Evolutionary conservation across 192 early-diverging fungal genomes (phyloP).

Genomic region (Podila minutissima): DNA sequence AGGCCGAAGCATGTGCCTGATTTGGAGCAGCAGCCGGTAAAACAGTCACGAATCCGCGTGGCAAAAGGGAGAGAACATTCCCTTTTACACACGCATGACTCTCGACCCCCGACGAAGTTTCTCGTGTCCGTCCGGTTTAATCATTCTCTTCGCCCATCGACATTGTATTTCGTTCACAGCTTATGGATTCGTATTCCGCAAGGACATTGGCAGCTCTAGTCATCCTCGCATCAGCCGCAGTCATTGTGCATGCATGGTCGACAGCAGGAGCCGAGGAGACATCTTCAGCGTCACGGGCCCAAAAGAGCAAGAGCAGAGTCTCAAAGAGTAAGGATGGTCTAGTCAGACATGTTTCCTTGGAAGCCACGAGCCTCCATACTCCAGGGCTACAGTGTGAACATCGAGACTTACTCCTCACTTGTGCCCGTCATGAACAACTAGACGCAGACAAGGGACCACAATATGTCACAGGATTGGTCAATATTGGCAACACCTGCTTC

Average conservation of each 20-base stretch:
- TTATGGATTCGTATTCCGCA: conserved; percentile 20
- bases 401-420: neutral
- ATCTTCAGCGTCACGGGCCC: neutral
- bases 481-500: conserved; percentile 91
- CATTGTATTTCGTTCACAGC: too few relatives aligned
- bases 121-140: too few relatives aligned
- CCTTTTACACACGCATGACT: too few relatives aligned
- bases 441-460: neutral
- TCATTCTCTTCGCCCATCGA: too few relatives aligned
- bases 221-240: conserved; percentile 14
- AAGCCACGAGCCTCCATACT: neutral
- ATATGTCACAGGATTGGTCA: conserved; percentile 70
- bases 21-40: too few relatives aligned
- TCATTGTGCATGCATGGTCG: neutral
- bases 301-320: neutral
- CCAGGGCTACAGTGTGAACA: neutral
- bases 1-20: too few relatives aligned
- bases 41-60: too few relatives aligned
- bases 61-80: too few relatives aligned
- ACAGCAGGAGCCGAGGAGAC: neutral
- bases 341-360: neutral
- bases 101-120: too few relatives aligned
- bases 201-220: conserved; percentile 19
- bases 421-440: neutral
- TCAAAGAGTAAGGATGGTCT: neutral